Evolutionary conservation across 2,329 filamentous ascomycete genomes (phyloP), one percentile per base, ranked within the genome.

Genomic region (Decorospora gaudefroyi): DNA sequence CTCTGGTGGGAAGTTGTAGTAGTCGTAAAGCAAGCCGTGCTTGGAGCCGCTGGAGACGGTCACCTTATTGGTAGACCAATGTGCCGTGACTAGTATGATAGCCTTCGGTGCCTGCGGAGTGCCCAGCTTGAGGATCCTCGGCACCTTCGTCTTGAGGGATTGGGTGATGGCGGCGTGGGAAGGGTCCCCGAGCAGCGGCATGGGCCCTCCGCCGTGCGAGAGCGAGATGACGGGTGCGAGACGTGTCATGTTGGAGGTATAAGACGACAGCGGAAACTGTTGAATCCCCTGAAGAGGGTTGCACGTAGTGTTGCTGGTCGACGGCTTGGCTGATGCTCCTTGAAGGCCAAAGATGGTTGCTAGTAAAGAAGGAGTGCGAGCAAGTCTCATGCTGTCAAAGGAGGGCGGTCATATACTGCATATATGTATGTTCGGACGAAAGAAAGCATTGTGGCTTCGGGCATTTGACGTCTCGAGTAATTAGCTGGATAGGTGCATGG

Each of bases 171-270:
- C 60, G 12, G 71, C 71, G 59, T 83, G 80, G 5, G 51, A 59
- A 0, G 79, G 78, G 59, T 84, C 81, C 46, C 75, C 75, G 4
- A 85, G 70, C 12, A 83, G 43, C 3, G 82, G 82, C 73, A 84
- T 72, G 2, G 82, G 82, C 1, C 82, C 72, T 17, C 71, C 70
- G 45, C 71, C 71, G 44, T 73, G 71, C 2, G 71, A 71, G 36
- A 73, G 51, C 34, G 62, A 61, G 15, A 73, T 60, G 6, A 73
- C 71, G 8, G 70, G 68, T 1, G 71, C 71, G 35, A 65, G 61
- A 12, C 62, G 65, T 11, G 66, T 54, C 65, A 67, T 68, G 37
- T 63, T 59, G 32, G 27, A 30, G 11, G 45, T 42, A 35, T 55
- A 61, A 1, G 54, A 63, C 0, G 56, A 58, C 3, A 61, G 42